phyloP scores from a whole-genome alignment of 495 filamentous ascomycete species.

The Saxophila tyrrhenica region DNA sequence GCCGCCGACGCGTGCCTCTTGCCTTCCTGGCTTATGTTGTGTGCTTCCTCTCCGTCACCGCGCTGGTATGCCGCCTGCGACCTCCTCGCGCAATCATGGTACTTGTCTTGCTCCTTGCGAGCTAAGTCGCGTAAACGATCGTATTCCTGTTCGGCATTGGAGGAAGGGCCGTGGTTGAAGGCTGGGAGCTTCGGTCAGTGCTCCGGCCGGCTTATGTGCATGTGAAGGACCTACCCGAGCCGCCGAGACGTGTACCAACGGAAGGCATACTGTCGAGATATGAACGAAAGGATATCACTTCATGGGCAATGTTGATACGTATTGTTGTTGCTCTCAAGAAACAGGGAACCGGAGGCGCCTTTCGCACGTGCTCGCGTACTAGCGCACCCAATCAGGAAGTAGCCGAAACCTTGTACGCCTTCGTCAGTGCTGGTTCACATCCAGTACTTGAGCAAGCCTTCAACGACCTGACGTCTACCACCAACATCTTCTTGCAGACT shows the following conservation, averaged over 20 bases:
- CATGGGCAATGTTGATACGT: no score
- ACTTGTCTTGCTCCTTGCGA: conserved; percentile 62
- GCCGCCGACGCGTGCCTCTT: conserved; percentile 69
- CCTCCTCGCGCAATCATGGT: conserved; percentile 53
- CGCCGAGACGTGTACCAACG: background rate
- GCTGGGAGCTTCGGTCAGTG: conserved; percentile 35
- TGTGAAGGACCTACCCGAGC: background rate
- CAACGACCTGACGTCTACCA: no score
- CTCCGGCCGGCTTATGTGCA: background rate
- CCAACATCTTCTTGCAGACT: no score
- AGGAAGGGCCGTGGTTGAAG: conserved; percentile 64
- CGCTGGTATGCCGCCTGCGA: conserved; percentile 61
- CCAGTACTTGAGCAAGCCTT: no score
- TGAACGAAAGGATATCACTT: no score
- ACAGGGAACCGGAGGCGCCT: no score
- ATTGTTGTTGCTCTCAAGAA: no score
- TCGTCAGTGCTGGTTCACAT: no score
- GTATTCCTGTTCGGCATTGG: conserved; percentile 71
- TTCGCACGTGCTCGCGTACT: no score
- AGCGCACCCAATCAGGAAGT: background rate
- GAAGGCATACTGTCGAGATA: conserved; percentile 1
- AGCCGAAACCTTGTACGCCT: background rate
- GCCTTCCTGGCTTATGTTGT: conserved; percentile 69
- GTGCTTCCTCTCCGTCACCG: conserved; percentile 69
- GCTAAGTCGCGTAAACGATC: conserved; percentile 81